Evolutionary conservation across 805 yeast genomes (phyloP).

Genomic region (Ogataea degrootiae): DNA sequence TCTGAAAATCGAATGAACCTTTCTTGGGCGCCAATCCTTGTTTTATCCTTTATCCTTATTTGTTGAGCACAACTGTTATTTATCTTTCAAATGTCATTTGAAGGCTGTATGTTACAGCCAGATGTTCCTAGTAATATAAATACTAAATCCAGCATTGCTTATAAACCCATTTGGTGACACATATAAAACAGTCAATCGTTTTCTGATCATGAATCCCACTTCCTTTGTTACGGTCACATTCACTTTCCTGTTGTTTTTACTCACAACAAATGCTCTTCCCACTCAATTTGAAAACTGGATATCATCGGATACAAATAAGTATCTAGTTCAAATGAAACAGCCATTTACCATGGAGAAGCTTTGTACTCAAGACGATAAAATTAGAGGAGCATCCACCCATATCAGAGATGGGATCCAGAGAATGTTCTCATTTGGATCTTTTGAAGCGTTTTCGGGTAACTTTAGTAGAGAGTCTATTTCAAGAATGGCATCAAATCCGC

Average conservation of each 20-base stretch:
- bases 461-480: constrained; percentile 45
- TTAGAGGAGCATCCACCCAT: constrained; percentile 33
- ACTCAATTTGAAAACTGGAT: background rate
- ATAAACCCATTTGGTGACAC: no score
- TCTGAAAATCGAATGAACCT: no score
- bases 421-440: constrained; percentile 61
- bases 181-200: no score
- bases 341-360: constrained; percentile 46
- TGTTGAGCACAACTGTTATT: no score
- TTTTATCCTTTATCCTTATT: no score
- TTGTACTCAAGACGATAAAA: constrained; percentile 37
- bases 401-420: constrained; percentile 44
- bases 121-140: no score
- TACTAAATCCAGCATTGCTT: no score
- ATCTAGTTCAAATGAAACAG: constrained; percentile 48
- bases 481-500: constrained; percentile 50
- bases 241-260: background rate
- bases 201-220: no score
- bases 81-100: no score
- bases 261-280: background rate
- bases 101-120: no score
- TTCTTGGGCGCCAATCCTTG: no score
- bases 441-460: constrained; percentile 65
- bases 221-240: background rate
- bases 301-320: constrained; percentile 19